Evolutionary conservation across 2,329 filamentous ascomycete species (phyloP), one percentile per base, ranked within the genome.

Genomic region (Emericellopsis cladophorae): DNA sequence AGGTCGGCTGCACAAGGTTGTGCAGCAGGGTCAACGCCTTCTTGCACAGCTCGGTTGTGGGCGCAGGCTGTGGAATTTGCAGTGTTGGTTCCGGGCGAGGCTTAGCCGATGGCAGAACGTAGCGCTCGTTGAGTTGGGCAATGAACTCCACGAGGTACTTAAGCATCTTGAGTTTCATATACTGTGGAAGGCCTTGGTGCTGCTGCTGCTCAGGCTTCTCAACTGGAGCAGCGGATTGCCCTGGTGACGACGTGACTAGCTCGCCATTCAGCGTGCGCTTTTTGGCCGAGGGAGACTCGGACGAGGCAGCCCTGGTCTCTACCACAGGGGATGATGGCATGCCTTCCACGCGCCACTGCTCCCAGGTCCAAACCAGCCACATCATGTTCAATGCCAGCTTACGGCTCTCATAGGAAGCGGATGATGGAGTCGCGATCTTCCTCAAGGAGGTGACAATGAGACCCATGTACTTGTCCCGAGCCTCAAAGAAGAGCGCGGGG

Each of bases 121-220:
- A 95, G 29, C 89, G 78, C 59, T 96, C 92, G 15, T 84, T 82
- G 18, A 95, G 70, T 39, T 87, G 84, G 2, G 88, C 89, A 50
- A 96, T 95, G 60, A 96, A 96, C 45, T 92, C 85, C 24, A 96
- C 84, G 26, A 98, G 74, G 54, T 96, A 98, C 60, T 95, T 95
- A 37, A 95, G 74, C 67, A 98, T 82, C 58, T 87, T 82, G 35
- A 80, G 74, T 16, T 89, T 77, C 41, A 84, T 77, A 1, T 74
- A 58, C 18, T 37, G 41, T 8, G 83, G 76, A 22, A 90, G 79
- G 45, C 74, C 68, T 49, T 84, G 89, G 42, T 88, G 84, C 0
- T 65, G 60, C 44, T 70, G 15, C 16, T 36, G 26, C 16, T 33
- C 33, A 7, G 42, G 31, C 7, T 41, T 23, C 3, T 29, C 26